Percentiles rank a stretch among this genome's conserved stretches.
phyloP scores from a whole-genome alignment of 805 yeast genomes.

The Sugiyamaella boreocaroliniensis region DNA sequence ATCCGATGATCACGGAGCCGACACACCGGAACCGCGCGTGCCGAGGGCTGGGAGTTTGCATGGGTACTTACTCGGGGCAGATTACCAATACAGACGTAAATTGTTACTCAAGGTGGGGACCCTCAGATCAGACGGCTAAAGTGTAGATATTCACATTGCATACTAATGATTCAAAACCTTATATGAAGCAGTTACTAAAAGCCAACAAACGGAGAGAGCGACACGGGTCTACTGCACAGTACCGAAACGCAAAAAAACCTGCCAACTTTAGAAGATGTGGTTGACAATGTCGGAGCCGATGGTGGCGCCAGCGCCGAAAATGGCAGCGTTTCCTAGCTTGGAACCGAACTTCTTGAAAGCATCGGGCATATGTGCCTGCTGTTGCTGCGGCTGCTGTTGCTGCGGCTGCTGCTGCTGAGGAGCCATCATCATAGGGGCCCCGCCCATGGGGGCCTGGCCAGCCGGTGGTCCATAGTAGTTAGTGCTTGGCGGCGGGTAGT shows the following conservation, averaged over 20 bases:
- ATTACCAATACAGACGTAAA: no score
- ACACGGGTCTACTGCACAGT: no score
- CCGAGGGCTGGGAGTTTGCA: no score
- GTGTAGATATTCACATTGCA: background rate
- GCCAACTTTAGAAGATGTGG: constrained; percentile 20
- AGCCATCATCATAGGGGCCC: constrained; percentile 6
- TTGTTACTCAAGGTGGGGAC: no score
- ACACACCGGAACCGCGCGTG: no score
- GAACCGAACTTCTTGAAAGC: constrained; percentile 56
- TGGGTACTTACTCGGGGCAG: no score
- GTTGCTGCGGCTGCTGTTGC: constrained; percentile 11
- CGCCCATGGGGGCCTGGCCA: constrained; percentile 18
- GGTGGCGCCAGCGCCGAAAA: constrained; percentile 95
- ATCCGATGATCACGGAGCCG: no score
- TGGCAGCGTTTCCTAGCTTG: constrained; percentile 84
- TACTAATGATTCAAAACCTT: background rate
- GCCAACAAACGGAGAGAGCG: background rate
- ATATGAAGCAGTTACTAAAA: background rate
- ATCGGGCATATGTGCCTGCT: constrained; percentile 3
- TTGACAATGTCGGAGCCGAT: constrained; percentile 72
- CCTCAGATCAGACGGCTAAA: no score
- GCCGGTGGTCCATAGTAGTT: constrained; percentile 16
- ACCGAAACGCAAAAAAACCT: no score
- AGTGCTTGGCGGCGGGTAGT: constrained; percentile 47
- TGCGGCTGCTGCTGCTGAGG: constrained; percentile 9